Percentiles rank a stretch among this genome's conserved stretches.
Evolutionary conservation across 345 rosid species (phyloP).

Genomic region (Citrus unshiu): DNA sequence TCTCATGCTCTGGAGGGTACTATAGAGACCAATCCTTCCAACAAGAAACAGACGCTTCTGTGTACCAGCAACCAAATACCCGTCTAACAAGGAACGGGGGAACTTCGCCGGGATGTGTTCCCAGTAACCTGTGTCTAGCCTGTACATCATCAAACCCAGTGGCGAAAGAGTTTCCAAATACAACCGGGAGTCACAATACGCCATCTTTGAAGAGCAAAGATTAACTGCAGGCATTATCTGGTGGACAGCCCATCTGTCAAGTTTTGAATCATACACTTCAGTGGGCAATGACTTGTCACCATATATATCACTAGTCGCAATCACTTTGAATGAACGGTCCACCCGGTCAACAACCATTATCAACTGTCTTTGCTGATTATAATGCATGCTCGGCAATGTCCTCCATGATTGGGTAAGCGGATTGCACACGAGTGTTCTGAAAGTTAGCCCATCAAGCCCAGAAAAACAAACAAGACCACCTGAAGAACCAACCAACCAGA

Average conservation of each 20-base stretch:
- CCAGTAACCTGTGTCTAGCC: constrained; percentile 76
- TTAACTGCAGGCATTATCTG: constrained; percentile 96
- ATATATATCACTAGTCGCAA: constrained; percentile 84
- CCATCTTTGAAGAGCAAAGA: constrained; percentile 93
- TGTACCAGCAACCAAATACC: constrained; percentile 93
- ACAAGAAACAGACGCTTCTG: constrained; percentile 85
- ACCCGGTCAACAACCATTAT: constrained; percentile 80
- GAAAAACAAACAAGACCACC: constrained; percentile 92
- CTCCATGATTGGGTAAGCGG: constrained; percentile 89
- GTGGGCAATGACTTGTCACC: constrained; percentile 89
- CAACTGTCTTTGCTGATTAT: constrained; percentile 82
- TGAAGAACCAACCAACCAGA: constrained; percentile 92
- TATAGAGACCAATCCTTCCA: constrained; percentile 92
- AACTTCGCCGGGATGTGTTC: constrained; percentile 94
- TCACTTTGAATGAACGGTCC: constrained; percentile 75
- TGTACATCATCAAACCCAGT: constrained; percentile 91
- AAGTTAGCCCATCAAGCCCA: constrained; percentile 80
- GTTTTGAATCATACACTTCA: constrained; percentile 85
- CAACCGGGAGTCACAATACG: constrained; percentile 82
- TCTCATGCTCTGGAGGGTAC: constrained; percentile 94
- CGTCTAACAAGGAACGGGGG: constrained; percentile 88
- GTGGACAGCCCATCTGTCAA: constrained; percentile 70
- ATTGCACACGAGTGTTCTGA: constrained; percentile 82
- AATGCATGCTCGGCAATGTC: constrained; percentile 77
- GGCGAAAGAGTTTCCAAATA: constrained; percentile 95